phyloP scores from a whole-genome alignment of 2,329 filamentous ascomycete species.

The Phialocephala subalpina region DNA sequence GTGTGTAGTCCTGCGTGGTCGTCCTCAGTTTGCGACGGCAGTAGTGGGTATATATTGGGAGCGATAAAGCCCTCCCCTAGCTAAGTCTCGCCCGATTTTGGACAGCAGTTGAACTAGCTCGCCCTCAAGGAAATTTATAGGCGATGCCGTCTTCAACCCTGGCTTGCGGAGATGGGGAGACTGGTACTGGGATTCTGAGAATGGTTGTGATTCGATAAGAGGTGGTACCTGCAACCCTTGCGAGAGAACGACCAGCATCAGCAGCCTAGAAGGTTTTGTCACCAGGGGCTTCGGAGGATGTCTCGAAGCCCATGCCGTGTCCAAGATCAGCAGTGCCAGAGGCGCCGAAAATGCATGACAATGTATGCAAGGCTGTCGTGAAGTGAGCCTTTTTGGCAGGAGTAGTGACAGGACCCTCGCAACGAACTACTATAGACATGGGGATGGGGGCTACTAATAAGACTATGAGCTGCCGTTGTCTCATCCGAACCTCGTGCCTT shows the following conservation, averaged over 20 bases:
- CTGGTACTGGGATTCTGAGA: slow-evolving; percentile 28
- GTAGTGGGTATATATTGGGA: slow-evolving; percentile 27
- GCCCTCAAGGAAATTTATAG: slow-evolving; percentile 28
- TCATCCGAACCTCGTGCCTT: slow-evolving; percentile 25
- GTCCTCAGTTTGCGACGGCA: slow-evolving; percentile 17
- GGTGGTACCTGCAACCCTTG: slow-evolving; percentile 39
- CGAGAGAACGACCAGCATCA: slow-evolving; percentile 11
- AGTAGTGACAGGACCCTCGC: slow-evolving; percentile 5
- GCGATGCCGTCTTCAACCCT: slow-evolving; percentile 30
- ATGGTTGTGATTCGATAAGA: slow-evolving; percentile 36
- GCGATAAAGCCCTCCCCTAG: slow-evolving; percentile 20
- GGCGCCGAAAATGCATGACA: slow-evolving; percentile 28
- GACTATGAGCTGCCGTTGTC: slow-evolving; percentile 27
- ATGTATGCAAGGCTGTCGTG: slow-evolving; percentile 34
- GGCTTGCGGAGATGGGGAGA: slow-evolving; percentile 20
- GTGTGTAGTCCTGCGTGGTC: slow-evolving; percentile 30
- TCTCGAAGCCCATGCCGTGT: slow-evolving; percentile 31
- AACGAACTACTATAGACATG: slow-evolving; percentile 13
- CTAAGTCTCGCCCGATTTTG: slow-evolving; percentile 13
- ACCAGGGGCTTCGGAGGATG: slow-evolving; percentile 32
- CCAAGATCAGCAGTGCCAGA: slow-evolving; percentile 30
- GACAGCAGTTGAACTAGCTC: slow-evolving; percentile 14
- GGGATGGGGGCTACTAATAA: slow-evolving; percentile 18
- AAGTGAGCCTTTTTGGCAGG: slow-evolving; percentile 22
- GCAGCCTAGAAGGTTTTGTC: slow-evolving; percentile 21